These are phyloP conservation scores for Globisporangium lucens DNA, from an alignment of 352 stramenopile species.

Conservation along the genomic window DNA sequence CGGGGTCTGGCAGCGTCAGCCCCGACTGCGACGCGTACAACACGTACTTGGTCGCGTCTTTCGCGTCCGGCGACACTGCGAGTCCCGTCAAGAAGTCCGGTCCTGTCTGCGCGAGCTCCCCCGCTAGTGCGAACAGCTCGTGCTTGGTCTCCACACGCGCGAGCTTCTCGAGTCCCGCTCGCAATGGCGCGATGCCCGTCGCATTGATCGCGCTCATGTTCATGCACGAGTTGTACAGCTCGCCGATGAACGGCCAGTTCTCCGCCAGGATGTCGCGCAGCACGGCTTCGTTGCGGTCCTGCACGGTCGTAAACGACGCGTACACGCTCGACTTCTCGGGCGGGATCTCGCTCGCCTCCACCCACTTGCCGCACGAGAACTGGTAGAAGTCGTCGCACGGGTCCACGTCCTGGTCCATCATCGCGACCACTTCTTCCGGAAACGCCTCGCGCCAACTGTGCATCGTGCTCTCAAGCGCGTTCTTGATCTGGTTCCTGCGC, in stretches of 20 bases:
- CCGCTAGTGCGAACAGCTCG: constrained; percentile 49
- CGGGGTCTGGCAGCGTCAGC: constrained; percentile 84
- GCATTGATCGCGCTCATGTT: constrained; percentile 51
- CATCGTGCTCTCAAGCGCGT: constrained; percentile 28
- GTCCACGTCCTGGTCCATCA: constrained; percentile 25
- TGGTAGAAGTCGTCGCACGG: constrained; percentile 38
- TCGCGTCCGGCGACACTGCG: constrained; percentile 71
- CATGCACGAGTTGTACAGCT: constrained; percentile 65
- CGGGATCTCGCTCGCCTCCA: constrained; percentile 27
- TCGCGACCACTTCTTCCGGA: constrained; percentile 19
- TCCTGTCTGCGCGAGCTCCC: constrained; percentile 45
- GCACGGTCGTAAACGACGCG: constrained; percentile 24
- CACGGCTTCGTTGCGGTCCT: constrained; percentile 28
- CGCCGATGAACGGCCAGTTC: constrained; percentile 52
- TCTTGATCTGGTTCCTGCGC: constrained; percentile 29
- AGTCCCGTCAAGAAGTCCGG: constrained; percentile 83
- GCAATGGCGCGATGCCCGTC: constrained; percentile 33
- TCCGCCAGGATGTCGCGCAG: constrained; percentile 28
- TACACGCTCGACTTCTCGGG: constrained; percentile 24
- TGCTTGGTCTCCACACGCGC: constrained; percentile 25
- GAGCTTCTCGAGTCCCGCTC: constrained; percentile 36
- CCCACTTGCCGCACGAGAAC: constrained; percentile 30
- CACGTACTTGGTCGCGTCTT: constrained; percentile 78
- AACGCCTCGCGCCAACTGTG: constrained; percentile 20
- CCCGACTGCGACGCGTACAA: constrained; percentile 81